Conservation (phyloP, 176 grass and related monocot species). For the Carex pumila region DNA sequence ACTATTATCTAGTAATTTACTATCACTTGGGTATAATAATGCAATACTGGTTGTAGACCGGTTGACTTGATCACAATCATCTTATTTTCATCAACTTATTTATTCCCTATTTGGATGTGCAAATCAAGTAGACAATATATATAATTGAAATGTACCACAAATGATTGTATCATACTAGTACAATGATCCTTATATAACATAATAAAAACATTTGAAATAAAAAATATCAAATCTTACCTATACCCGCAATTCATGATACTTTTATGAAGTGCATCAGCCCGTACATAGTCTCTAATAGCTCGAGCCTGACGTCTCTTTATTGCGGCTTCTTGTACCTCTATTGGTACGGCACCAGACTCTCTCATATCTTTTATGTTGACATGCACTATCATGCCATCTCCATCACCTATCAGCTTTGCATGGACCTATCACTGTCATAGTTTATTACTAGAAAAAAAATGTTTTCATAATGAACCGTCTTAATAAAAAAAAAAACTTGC, state of each 20-base stretch:
- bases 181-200: not conserved
- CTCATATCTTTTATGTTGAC: not conserved
- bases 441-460: not conserved
- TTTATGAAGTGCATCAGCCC: not conserved
- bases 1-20: not conserved
- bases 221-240: not conserved
- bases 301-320: not conserved
- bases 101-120: not conserved
- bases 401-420: slow-evolving; percentile 8
- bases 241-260: not conserved
- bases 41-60: not conserved
- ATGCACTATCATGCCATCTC: slow-evolving; percentile 15
- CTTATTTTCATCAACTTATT: not conserved
- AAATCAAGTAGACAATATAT: not conserved
- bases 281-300: not conserved
- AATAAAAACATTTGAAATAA: not conserved
- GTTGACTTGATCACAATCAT: not conserved
- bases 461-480: not conserved
- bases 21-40: not conserved
- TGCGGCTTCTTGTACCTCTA: not conserved
- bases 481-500: not conserved
- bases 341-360: not conserved
- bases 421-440: not conserved
- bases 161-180: not conserved
- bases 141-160: not conserved